Conservation (phyloP, 2,329 filamentous ascomycete species). For the Aspergillus sp. region DNA sequence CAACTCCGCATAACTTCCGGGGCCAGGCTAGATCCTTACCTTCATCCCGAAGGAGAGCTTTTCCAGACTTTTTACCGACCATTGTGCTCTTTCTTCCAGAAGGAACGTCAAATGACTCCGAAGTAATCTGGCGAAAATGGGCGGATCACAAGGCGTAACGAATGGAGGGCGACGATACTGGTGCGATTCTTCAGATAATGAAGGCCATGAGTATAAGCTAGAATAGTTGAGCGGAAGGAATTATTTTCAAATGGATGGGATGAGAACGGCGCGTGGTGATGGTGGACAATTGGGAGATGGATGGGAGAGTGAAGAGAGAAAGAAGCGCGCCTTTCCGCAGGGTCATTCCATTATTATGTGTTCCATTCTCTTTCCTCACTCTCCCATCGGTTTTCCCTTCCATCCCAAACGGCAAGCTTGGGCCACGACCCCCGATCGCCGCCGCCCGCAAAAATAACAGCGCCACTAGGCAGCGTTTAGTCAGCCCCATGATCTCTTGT, state of each 20-base stretch:
- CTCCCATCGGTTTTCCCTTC: not conserved
- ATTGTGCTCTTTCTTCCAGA: constrained; percentile 33
- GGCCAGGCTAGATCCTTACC: constrained; percentile 24
- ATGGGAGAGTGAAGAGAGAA: no score
- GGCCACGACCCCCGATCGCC: not conserved
- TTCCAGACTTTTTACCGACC: constrained; percentile 61
- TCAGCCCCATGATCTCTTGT: not conserved
- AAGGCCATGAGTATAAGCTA: not conserved
- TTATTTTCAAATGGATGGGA: no score
- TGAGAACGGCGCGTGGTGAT: not conserved
- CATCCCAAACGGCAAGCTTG: not conserved
- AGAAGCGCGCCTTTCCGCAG: no score
- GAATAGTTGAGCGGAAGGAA: no score
- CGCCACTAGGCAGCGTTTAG: not conserved
- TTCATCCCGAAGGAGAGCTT: constrained; percentile 56
- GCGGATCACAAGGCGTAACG: not conserved
- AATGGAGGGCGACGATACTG: not conserved
- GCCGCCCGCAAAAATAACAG: not conserved
- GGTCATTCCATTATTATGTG: no score
- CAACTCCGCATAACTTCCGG: not conserved
- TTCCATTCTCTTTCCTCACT: not conserved
- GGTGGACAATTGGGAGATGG: not conserved
- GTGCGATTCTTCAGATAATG: not conserved
- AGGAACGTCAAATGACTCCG: not conserved
- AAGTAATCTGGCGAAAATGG: not conserved